Base-by-base conservation (phyloP, 768 basidiomycete species). In the Vishniacozyma victoriae region DNA sequence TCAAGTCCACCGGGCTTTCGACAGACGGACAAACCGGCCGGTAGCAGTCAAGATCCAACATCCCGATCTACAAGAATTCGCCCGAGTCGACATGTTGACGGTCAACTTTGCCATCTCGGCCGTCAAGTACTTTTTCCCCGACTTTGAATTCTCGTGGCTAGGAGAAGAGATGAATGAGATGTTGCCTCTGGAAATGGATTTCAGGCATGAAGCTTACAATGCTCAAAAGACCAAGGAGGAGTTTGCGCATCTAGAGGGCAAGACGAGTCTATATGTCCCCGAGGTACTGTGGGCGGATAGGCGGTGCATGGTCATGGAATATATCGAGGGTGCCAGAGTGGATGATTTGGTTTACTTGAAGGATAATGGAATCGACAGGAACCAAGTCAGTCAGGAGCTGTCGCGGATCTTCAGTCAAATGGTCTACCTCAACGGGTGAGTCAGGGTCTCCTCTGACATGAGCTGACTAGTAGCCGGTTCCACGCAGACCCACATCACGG, bases 131-230 rank as follows among this genome's bases (percentile, higher is more conserved):
- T 82, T 88, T 78, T 97, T 97, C 71, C 95, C 95, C 1, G 83
- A 91, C 45, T 99, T 97, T 59, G 92, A 96, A 69, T 87, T 93
- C 64, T 83, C 83, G 0, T 95, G 91, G 92, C 78, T 93, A 11
- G 75, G 85, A 50, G 87, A 90, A 59, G 95, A 97, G 75, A 97
- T 99, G 92, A 82, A 84, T 25, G 48, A 74, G 46, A 69, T 67
- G 60, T 52, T 72, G 13, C 90, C 89, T 0, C 84, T 85, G 59
- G 92, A 97, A 73, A 87, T 96, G 87, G 82, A 99, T 73, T 97
- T 99, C 64, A 73, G 80, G 13, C 83, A 89, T 56, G 95, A 99
- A 75, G 89, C 90, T 2, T 70, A 74, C 6, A 99, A 97, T 67
- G 85, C 95, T 3, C 77, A 75, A n/a, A 78, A 82, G 23, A 82